Conservation (phyloP, 805 yeast species). For the Pichia eremophila region DNA sequence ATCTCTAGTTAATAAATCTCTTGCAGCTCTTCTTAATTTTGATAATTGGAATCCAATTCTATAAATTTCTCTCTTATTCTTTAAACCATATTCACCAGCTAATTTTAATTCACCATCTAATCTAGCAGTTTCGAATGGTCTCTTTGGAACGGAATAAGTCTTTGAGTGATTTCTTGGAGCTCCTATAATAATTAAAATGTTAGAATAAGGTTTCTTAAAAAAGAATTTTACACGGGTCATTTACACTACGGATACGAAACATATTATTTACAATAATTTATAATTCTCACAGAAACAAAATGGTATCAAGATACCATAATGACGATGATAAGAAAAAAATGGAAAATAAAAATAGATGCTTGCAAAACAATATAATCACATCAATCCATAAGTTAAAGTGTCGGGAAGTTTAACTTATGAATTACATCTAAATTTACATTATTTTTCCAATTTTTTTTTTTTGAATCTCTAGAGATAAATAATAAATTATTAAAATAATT, state of each 20-base stretch:
- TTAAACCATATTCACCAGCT: slow-evolving; percentile 99
- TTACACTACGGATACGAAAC: too few species aligned
- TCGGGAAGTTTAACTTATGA: slow-evolving; percentile 62
- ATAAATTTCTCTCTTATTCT: slow-evolving; percentile 99
- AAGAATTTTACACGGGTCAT: too few species aligned
- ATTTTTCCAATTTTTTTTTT: too few species aligned
- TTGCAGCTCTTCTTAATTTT: slow-evolving; percentile 99
- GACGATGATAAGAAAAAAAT: too few species aligned
- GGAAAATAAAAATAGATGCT: too few species aligned
- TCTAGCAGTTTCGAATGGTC: slow-evolving; percentile 99
- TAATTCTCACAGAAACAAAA: too few species aligned
- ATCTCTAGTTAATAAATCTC: slow-evolving; percentile 99
- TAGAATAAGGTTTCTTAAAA: neutral
- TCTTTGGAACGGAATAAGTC: slow-evolving; percentile 99
- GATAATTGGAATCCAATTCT: slow-evolving; percentile 99
- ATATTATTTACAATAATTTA: too few species aligned
- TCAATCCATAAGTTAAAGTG: slow-evolving; percentile 48
- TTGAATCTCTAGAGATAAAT: too few species aligned
- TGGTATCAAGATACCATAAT: too few species aligned
- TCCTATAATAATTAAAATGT: slow-evolving; percentile 37
- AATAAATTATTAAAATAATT: neutral
- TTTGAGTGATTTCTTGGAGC: slow-evolving; percentile 99
- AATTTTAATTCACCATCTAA: slow-evolving; percentile 98
- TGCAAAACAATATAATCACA: too few species aligned
- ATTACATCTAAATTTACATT: too few species aligned